Percentiles rank a stretch among this genome's conserved stretches.
Conservation (phyloP, 257 asterid species). For the Cordia subcordata region DNA sequence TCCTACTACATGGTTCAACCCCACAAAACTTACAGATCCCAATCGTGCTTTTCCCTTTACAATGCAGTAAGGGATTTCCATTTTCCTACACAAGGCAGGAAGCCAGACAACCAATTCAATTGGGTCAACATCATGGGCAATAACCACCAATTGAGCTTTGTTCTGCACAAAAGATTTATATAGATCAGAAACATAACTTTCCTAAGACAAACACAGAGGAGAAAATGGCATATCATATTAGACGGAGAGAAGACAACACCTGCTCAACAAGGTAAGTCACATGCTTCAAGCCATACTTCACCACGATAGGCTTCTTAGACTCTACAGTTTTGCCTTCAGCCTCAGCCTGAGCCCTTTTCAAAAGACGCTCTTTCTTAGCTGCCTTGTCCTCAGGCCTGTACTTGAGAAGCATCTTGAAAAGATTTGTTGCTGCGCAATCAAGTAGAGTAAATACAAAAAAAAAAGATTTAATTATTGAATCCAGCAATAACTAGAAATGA, state of each 20-base stretch:
- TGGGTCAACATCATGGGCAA: slow-evolving; percentile 31
- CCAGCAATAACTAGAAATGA: background rate
- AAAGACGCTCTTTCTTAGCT: slow-evolving; percentile 37
- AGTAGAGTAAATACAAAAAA: background rate
- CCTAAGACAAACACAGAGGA: background rate
- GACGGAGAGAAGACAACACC: background rate
- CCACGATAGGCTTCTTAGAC: slow-evolving; percentile 22
- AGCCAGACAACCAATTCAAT: slow-evolving; percentile 41
- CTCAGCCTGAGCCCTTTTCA: slow-evolving; percentile 45
- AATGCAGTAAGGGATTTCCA: slow-evolving; percentile 46
- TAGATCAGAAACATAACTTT: background rate
- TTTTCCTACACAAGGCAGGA: slow-evolving; percentile 34
- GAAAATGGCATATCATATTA: background rate
- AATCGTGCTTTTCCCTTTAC: slow-evolving; percentile 23
- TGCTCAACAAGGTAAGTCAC: slow-evolving; percentile 18
- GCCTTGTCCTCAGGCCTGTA: slow-evolving; percentile 48
- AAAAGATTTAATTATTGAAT: background rate
- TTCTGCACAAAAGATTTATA: slow-evolving; percentile 16
- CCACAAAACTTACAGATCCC: slow-evolving; percentile 11
- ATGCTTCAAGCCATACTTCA: slow-evolving; percentile 23
- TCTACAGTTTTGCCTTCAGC: slow-evolving; percentile 39
- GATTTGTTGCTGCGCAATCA: slow-evolving; percentile 29
- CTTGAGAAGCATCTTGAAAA: slow-evolving; percentile 48
- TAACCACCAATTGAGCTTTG: slow-evolving; percentile 44
- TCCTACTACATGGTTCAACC: no score